Percentiles rank a stretch among this genome's conserved stretches.
These are phyloP conservation scores for Pontederia paniculata DNA, from an alignment of 176 grass and related monocot species.

Conservation along the genomic window DNA sequence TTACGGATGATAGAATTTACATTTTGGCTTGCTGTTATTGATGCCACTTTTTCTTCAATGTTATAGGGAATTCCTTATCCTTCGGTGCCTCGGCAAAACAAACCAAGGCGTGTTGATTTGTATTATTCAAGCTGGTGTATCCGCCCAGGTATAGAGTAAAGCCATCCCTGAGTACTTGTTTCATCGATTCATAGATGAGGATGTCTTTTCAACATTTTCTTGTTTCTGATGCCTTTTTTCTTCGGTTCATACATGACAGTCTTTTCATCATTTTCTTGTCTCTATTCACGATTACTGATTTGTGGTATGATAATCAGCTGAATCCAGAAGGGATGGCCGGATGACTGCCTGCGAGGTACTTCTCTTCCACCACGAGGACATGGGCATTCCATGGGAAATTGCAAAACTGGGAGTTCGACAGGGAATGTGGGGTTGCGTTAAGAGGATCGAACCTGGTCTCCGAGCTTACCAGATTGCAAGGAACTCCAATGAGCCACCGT, in stretches of 20 bases:
- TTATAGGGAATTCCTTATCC: constrained; percentile 66
- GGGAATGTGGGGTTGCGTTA: constrained; percentile 90
- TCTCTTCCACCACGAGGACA: constrained; percentile 88
- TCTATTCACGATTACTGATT: background rate
- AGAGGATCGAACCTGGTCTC: constrained; percentile 64
- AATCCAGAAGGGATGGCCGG: constrained; percentile 61
- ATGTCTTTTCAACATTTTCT: background rate
- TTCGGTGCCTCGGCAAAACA: constrained; percentile 52
- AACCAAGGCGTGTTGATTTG: constrained; percentile 84
- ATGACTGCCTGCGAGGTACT: constrained; percentile 91
- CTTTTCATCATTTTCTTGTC: background rate
- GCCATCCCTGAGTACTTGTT: background rate
- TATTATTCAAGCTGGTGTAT: constrained; percentile 99
- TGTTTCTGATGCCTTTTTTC: background rate
- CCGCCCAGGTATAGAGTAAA: constrained; percentile 48
- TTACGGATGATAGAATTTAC: no score
- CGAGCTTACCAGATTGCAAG: constrained; percentile 58
- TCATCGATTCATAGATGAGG: background rate
- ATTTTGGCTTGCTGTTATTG: background rate
- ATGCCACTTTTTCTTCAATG: constrained; percentile 8
- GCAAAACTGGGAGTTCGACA: constrained; percentile 72
- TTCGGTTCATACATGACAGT: background rate
- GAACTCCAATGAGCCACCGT: constrained; percentile 34
- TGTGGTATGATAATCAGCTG: constrained; percentile 30
- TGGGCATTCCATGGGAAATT: constrained; percentile 87